phyloP scores from a whole-genome alignment of 441 rosid species.

The Sinapis alba region DNA sequence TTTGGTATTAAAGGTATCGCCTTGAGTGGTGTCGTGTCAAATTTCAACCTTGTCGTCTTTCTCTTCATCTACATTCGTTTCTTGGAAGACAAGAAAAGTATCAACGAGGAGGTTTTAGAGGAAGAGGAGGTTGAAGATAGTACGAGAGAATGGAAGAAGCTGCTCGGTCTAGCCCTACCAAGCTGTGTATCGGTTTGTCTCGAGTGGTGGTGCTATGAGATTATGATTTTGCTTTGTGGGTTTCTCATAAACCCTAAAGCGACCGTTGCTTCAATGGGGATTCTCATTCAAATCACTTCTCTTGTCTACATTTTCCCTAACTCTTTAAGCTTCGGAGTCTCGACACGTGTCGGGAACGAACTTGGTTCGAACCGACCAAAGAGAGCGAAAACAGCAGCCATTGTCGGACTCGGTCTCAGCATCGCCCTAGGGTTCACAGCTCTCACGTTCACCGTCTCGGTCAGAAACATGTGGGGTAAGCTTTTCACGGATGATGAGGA shows the following conservation, averaged over 20 bases:
- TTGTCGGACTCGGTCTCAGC: conserved; percentile 65
- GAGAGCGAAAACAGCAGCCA: conserved; percentile 68
- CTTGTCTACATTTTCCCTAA: conserved; percentile 91
- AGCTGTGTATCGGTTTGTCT: conserved; percentile 92
- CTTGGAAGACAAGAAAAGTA: conserved; percentile 42
- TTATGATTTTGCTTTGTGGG: conserved; percentile 90
- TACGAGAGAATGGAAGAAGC: conserved; percentile 64
- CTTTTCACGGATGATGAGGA: conserved; percentile 74
- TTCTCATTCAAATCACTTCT: conserved; percentile 87
- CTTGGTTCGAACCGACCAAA: conserved; percentile 76
- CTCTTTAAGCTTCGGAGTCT: conserved; percentile 81
- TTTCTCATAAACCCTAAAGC: conserved; percentile 62
- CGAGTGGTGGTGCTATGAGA: conserved; percentile 99
- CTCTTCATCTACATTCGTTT: conserved; percentile 58
- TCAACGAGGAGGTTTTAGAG: conserved; percentile 46
- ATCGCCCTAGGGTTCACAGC: conserved; percentile 70
- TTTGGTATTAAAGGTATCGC: conserved; percentile 85
- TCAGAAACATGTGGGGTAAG: conserved; percentile 72
- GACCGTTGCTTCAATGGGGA: conserved; percentile 91
- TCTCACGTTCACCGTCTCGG: conserved; percentile 52
- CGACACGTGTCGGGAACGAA: conserved; percentile 88
- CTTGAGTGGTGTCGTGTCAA: conserved; percentile 68
- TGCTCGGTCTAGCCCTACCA: conserved; percentile 67
- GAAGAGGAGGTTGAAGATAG: conserved; percentile 53
- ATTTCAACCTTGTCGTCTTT: conserved; percentile 62